phyloP scores from a whole-genome alignment of 805 yeast genomes.

The Saturnispora galanensis region DNA sequence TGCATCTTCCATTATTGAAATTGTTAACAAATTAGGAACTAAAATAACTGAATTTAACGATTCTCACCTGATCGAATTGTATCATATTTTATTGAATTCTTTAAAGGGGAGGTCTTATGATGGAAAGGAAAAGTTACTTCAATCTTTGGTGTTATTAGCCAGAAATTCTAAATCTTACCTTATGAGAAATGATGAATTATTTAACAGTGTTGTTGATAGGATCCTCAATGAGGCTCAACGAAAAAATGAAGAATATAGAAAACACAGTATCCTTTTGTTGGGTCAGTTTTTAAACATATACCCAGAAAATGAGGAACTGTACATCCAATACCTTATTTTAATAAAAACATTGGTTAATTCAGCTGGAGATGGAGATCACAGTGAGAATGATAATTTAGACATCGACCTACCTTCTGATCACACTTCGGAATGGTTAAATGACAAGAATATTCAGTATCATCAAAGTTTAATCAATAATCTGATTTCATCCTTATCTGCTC shows the following conservation, averaged over 20 bases:
- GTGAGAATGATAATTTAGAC: constrained; percentile 25
- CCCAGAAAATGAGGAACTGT: constrained; percentile 23
- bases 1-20: constrained; percentile 55
- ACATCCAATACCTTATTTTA: constrained; percentile 30
- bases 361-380: constrained; percentile 25
- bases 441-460: background rate
- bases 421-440: too few species aligned
- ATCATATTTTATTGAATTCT: constrained; percentile 47
- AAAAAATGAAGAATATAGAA: constrained; percentile 55
- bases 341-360: constrained; percentile 15
- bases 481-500: constrained; percentile 4
- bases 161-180: constrained; percentile 35
- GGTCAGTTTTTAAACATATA: constrained; percentile 35
- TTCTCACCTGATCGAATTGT: constrained; percentile 27
- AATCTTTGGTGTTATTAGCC: constrained; percentile 55
- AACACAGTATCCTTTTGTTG: constrained; percentile 40
- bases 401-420: background rate
- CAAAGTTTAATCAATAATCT: constrained; percentile 8
- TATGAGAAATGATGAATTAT: constrained; percentile 21
- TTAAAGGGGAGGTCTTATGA: constrained; percentile 75
- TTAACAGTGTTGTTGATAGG: constrained; percentile 32
- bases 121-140: constrained; percentile 73
- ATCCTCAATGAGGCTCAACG: constrained; percentile 55
- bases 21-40: constrained; percentile 37
- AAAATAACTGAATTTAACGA: constrained; percentile 16